Conservation (phyloP, 371 early-diverging fungal genomes). For the Massospora cicadina region DNA sequence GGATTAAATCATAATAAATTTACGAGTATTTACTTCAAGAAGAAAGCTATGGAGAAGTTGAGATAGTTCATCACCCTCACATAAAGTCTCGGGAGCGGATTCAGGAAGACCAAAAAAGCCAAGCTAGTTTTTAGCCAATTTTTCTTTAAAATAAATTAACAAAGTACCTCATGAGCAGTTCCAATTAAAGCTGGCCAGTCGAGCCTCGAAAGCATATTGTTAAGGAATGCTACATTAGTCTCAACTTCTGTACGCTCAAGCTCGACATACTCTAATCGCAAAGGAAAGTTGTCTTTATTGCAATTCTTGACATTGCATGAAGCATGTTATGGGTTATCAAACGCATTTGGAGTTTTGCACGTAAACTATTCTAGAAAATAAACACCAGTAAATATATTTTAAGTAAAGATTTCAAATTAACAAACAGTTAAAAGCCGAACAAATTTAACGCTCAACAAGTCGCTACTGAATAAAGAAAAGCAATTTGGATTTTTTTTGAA, state of each 20-base stretch:
- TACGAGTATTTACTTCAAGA: conserved; percentile 41
- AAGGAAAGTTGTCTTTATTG: conserved; percentile 71
- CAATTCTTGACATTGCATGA: conserved; percentile 94
- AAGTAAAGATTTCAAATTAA: too few species aligned
- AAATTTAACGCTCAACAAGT: too few species aligned
- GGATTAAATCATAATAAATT: background rate
- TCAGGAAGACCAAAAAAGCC: conserved; percentile 44
- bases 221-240: conserved; percentile 65
- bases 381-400: too few species aligned
- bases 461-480: too few species aligned
- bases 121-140: too few species aligned
- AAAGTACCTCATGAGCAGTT: conserved; percentile 47
- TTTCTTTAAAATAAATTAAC: too few species aligned
- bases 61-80: conserved; percentile 51
- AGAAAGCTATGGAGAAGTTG: conserved; percentile 51
- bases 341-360: conserved; percentile 31
- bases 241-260: conserved; percentile 66
- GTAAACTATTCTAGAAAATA: too few species aligned
- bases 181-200: conserved; percentile 70
- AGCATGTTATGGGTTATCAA: conserved; percentile 96
- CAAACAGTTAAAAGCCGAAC: too few species aligned
- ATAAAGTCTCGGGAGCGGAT: conserved; percentile 47
- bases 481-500: too few species aligned
- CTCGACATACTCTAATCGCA: conserved; percentile 64
- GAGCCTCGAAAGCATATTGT: conserved; percentile 60